Evolutionary conservation across 768 basidiomycete genomes (phyloP).

Genomic region (Tremella yokohamensis): DNA sequence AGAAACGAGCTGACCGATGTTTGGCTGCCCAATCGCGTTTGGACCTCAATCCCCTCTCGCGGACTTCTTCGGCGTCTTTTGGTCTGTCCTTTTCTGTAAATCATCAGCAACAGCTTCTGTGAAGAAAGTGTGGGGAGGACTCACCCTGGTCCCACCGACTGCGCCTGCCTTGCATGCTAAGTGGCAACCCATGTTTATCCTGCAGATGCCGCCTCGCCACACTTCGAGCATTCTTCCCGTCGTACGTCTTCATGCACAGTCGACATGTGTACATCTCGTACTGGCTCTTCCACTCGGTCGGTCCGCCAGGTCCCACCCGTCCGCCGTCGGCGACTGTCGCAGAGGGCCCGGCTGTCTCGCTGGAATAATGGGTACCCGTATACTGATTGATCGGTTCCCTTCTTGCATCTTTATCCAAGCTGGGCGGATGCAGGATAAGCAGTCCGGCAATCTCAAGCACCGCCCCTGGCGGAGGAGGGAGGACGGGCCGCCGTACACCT

Average conservation of each 20-base stretch:
- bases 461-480: slow-evolving; percentile 26
- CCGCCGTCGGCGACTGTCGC: background rate
- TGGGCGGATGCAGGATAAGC: slow-evolving; percentile 34
- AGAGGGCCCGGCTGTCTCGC: background rate
- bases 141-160: slow-evolving; percentile 54
- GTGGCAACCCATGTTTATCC: slow-evolving; percentile 53
- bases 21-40: slow-evolving; percentile 53
- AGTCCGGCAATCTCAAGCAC: slow-evolving; percentile 32
- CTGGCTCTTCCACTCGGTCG: slow-evolving; percentile 12
- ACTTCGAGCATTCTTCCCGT: slow-evolving; percentile 53
- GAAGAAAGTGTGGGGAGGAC: slow-evolving; percentile 15
- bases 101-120: slow-evolving; percentile 4
- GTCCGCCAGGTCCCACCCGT: background rate
- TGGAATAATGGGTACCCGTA: background rate
- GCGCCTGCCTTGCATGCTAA: slow-evolving; percentile 51
- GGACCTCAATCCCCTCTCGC: slow-evolving; percentile 45
- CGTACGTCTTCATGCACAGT: slow-evolving; percentile 53
- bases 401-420: background rate
- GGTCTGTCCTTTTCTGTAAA: slow-evolving; percentile 51
- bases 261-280: slow-evolving; percentile 46
- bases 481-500: slow-evolving; percentile 9
- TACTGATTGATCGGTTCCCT: slow-evolving; percentile 17
- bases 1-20: slow-evolving; percentile 37
- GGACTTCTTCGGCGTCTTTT: slow-evolving; percentile 48
- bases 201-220: slow-evolving; percentile 53